A percentile compares a stretch with the other conserved stretches of the same genome.
These are phyloP conservation scores for Jaapia argillacea DNA, from an alignment of 768 basidiomycete species.

Conservation along the genomic window DNA sequence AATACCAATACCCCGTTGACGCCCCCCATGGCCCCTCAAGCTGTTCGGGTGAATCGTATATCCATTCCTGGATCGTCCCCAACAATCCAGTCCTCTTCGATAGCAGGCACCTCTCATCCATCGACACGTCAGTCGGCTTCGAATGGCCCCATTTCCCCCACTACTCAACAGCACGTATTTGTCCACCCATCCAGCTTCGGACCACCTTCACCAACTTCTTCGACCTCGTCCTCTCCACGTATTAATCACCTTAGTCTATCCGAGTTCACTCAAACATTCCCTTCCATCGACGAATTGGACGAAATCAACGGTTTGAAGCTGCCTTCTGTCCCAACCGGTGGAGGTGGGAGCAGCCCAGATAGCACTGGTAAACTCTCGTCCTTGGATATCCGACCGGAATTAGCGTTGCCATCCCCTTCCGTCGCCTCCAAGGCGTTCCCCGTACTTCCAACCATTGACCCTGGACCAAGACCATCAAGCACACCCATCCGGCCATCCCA, in stretches of 20 bases:
- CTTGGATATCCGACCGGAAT: conserved; percentile 2
- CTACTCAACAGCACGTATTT: conserved; percentile 49
- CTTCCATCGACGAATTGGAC: conserved; percentile 69
- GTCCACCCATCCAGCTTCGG: conserved; percentile 65
- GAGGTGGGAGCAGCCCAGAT: conserved; percentile 16
- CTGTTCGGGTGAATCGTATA: conserved; percentile 27
- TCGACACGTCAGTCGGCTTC: conserved; percentile 18
- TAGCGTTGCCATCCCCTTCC: conserved; percentile 4
- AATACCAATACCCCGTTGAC: conserved; percentile 16
- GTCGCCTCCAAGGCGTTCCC: conserved; percentile 25
- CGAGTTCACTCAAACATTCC: conserved; percentile 60
- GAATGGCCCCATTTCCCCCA: conserved; percentile 19
- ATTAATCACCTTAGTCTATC: conserved; percentile 29
- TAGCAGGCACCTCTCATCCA: conserved; percentile 11
- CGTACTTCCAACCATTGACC: conserved; percentile 29
- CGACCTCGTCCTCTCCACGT: conserved; percentile 54
- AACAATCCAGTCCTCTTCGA: conserved; percentile 15
- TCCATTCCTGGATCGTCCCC: conserved; percentile 19
- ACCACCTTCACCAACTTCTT: conserved; percentile 67
- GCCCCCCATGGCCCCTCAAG: conserved; percentile 20
- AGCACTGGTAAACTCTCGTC: conserved; percentile 15
- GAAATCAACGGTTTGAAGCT: conserved; percentile 39
- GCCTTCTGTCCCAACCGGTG: conserved; percentile 38
- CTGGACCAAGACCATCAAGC: conserved; percentile 53
- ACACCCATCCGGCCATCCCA: conserved; percentile 54